These are phyloP conservation scores for Herpetospermum pedunculosum DNA, from an alignment of 306 rosid genomes.

Conservation along the genomic window DNA sequence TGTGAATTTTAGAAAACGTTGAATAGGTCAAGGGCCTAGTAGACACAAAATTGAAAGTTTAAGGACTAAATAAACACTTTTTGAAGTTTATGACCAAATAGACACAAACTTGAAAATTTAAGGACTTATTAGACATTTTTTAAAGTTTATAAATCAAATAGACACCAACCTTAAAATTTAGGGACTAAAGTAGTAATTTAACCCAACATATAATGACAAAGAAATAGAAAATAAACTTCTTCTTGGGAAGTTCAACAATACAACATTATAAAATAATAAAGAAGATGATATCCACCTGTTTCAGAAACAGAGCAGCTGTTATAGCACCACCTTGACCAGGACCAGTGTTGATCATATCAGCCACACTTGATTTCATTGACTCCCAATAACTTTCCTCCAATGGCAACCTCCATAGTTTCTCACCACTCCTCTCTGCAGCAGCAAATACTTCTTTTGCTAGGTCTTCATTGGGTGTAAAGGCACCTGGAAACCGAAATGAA, in stretches of 20 bases:
- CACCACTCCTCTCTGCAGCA: constrained; percentile 79
- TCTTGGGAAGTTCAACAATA: background rate
- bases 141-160: too few relatives aligned
- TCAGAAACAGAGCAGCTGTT: constrained; percentile 81
- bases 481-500: constrained; percentile 36
- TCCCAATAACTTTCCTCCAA: constrained; percentile 98
- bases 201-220: too few relatives aligned
- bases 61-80: too few relatives aligned
- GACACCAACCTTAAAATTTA: too few relatives aligned
- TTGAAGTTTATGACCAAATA: too few relatives aligned
- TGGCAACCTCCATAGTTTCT: constrained; percentile 94
- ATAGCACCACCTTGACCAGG: constrained; percentile 80
- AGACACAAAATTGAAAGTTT: too few relatives aligned
- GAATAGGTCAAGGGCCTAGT: too few relatives aligned
- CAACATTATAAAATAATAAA: background rate
- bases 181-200: too few relatives aligned
- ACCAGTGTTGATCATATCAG: constrained; percentile 92
- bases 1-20: too few relatives aligned
- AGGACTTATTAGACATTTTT: too few relatives aligned
- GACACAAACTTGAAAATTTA: too few relatives aligned
- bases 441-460: constrained; percentile 71
- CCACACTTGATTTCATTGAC: constrained; percentile 80
- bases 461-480: constrained; percentile 88
- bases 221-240: background rate
- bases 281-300: constrained; percentile 50